phyloP scores from a whole-genome alignment of 2,329 filamentous ascomycete genomes.

The Huntiella abstrusa region DNA sequence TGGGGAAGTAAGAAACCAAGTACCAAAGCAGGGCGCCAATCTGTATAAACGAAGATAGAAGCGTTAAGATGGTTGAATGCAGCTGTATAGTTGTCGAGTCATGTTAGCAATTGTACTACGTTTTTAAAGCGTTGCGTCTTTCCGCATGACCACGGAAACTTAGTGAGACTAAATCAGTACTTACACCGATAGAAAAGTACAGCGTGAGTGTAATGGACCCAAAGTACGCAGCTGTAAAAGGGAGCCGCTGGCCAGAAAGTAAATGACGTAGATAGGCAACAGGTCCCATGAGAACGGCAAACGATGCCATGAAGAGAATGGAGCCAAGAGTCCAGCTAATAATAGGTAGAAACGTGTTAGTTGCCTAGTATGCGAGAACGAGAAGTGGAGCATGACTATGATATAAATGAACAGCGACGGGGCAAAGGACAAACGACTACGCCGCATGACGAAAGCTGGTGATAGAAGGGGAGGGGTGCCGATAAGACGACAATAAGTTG shows the following conservation, averaged over 20 bases:
- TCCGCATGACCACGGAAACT: too few relatives aligned
- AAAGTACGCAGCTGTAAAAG: conserved; percentile 90
- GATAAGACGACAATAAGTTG: too few relatives aligned
- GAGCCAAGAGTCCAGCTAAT: conserved; percentile 88
- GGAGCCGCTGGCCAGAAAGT: conserved; percentile 63
- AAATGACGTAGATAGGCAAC: conserved; percentile 68
- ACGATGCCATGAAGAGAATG: conserved; percentile 73
- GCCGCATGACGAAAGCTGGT: too few relatives aligned
- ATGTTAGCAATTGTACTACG: neutral
- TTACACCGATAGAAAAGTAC: conserved; percentile 81
- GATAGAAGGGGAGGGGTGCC: too few relatives aligned
- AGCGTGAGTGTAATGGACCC: conserved; percentile 78
- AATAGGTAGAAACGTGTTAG: neutral
- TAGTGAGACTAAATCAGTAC: conserved; percentile 20
- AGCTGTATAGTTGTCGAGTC: conserved; percentile 32
- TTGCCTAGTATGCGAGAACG: too few relatives aligned
- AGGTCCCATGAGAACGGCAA: conserved; percentile 87
- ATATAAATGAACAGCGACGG: too few relatives aligned
- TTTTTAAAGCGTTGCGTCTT: too few relatives aligned
- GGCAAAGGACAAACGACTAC: too few relatives aligned
- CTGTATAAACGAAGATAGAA: conserved; percentile 69
- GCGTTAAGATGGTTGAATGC: conserved; percentile 64
- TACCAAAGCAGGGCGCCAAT: conserved; percentile 78
- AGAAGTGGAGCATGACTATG: too few relatives aligned
- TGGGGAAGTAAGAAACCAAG: conserved; percentile 90